phyloP scores from a whole-genome alignment of 306 rosid species.

The Alnus rubra region DNA sequence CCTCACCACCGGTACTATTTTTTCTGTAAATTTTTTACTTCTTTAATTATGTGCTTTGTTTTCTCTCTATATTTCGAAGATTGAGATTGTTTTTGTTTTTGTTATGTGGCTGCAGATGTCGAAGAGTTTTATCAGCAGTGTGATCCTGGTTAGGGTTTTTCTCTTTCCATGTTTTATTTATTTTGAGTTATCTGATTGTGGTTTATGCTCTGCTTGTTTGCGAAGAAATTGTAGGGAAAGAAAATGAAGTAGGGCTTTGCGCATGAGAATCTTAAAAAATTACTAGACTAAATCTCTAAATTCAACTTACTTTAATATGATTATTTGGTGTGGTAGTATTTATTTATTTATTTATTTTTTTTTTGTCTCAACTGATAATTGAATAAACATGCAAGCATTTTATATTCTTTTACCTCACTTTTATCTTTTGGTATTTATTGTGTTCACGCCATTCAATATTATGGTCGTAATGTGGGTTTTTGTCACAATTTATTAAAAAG shows the following conservation, averaged over 20 bases:
- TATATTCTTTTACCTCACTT: background rate
- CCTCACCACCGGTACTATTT: conserved; percentile 52
- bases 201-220: background rate
- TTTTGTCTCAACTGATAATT: background rate
- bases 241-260: conserved; percentile 1
- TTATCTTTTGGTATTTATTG: too few species aligned
- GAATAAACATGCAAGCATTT: background rate
- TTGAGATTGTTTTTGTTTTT: background rate
- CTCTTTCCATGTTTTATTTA: background rate
- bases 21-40: background rate
- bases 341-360: background rate
- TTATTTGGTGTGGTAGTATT: background rate
- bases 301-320: background rate
- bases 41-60: background rate
- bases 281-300: background rate
- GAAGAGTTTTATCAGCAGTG: conserved; percentile 60
- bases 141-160: conserved; percentile 54
- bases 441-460: too few species aligned
- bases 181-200: background rate
- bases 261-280: background rate
- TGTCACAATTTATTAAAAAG: too few species aligned
- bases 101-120: conserved; percentile 40
- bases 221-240: background rate
- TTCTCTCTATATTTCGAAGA: background rate
- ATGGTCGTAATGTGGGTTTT: too few species aligned